These are phyloP conservation scores for Coriolopsis trogii DNA, from an alignment of 1,284 basidiomycete species.

Conservation along the genomic window DNA sequence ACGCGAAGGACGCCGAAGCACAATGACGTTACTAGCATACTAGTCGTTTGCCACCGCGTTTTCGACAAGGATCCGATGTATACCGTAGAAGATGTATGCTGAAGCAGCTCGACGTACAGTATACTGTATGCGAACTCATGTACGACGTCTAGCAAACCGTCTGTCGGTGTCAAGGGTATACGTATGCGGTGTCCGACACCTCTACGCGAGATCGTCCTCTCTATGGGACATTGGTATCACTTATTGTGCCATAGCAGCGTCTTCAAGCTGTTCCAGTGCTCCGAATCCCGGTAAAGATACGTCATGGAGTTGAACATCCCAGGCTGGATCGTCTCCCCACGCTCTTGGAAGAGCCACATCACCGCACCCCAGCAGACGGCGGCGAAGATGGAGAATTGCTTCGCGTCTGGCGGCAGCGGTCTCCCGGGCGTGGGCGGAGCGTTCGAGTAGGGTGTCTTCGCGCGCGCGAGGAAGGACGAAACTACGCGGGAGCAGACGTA, in stretches of 20 bases:
- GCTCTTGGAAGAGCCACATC: conserved; percentile 94
- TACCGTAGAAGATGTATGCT: no score
- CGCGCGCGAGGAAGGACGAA: conserved; percentile 85
- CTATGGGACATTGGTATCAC: conserved; percentile 32
- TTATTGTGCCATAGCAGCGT: conserved; percentile 83
- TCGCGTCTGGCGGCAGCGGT: conserved; percentile 80
- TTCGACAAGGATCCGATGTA: no score
- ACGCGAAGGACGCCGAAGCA: no score
- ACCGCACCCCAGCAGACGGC: conserved; percentile 94
- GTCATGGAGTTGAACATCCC: conserved; percentile 90
- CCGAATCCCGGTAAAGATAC: conserved; percentile 83
- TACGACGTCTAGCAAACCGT: no score
- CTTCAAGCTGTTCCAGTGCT: conserved; percentile 69
- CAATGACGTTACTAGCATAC: no score
- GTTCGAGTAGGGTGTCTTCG: conserved; percentile 49
- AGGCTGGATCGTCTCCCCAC: conserved; percentile 87
- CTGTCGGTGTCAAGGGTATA: no score
- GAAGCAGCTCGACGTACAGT: no score
- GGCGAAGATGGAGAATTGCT: conserved; percentile 87
- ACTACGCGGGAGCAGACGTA: conserved; percentile 92
- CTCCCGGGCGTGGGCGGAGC: conserved; percentile 46
- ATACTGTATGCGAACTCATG: no score
- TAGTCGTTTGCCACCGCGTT: no score
- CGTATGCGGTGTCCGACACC: not conserved
- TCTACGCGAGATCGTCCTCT: not conserved